A percentile compares a stretch with the other conserved stretches of the same genome.
phyloP scores from a whole-genome alignment of 306 rosid genomes.

The Castanopsis chinensis region DNA sequence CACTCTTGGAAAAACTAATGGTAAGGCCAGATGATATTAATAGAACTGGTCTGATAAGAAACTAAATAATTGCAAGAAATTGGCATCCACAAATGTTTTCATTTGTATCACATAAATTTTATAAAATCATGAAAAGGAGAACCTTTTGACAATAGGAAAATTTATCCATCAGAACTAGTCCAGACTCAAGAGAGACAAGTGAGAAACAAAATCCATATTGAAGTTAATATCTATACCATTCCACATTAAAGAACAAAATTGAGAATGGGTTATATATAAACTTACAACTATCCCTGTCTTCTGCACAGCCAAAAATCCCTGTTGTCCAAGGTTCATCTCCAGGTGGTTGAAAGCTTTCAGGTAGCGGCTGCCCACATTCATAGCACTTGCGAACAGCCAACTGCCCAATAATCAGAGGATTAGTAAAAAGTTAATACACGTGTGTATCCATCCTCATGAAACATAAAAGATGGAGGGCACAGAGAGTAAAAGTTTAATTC shows the following conservation, averaged over 20 bases:
- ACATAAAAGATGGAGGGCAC: neutral
- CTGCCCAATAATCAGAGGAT: slow-evolving; percentile 35
- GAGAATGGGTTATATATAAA: slow-evolving; percentile 24
- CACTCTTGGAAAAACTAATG: neutral
- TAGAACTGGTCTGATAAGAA: neutral
- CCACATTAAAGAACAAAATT: neutral
- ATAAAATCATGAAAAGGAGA: neutral
- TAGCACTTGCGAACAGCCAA: slow-evolving; percentile 71
- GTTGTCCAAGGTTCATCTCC: slow-evolving; percentile 98
- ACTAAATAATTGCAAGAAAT: neutral
- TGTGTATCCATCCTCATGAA: neutral
- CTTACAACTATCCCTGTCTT: slow-evolving; percentile 94
- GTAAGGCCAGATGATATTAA: neutral
- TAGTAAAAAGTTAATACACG: slow-evolving; percentile 3
- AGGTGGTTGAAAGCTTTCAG: slow-evolving; percentile 90
- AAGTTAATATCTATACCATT: neutral
- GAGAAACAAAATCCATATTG: neutral
- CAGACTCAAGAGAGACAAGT: neutral
- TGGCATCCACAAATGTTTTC: neutral
- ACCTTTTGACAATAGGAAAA: neutral
- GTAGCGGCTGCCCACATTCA: slow-evolving; percentile 90
- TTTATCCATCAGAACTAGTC: neutral
- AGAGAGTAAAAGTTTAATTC: neutral
- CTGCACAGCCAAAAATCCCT: slow-evolving; percentile 84
- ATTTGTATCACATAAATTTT: neutral